Evolutionary conservation across 768 basidiomycete species (phyloP).

Genomic region (Phlebiopsis flavidoalba): DNA sequence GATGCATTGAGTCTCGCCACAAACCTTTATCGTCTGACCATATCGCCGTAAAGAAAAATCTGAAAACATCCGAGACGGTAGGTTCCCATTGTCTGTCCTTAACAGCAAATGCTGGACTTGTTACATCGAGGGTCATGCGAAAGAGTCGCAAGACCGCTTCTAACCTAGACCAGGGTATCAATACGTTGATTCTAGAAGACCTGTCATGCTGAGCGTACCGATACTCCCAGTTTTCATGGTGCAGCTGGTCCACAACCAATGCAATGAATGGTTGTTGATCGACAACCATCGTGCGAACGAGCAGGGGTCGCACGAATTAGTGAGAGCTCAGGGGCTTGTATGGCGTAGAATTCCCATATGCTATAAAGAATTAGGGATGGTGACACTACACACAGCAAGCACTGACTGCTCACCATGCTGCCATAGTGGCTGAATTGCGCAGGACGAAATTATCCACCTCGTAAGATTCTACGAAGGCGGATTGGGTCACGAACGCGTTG

Average conservation of each 20-base stretch:
- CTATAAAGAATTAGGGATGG: constrained; percentile 29
- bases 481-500: constrained; percentile 51
- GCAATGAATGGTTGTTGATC: constrained; percentile 58
- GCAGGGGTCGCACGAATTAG: constrained; percentile 47
- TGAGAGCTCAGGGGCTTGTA: constrained; percentile 52
- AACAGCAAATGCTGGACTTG: constrained; percentile 53
- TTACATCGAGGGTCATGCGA: constrained; percentile 61
- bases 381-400: constrained; percentile 1
- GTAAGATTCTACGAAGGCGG: constrained; percentile 55
- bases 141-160: constrained; percentile 52
- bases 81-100: constrained; percentile 68
- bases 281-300: constrained; percentile 57
- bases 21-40: constrained; percentile 63
- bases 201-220: constrained; percentile 32
- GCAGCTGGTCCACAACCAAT: constrained; percentile 38
- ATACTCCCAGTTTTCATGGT: constrained; percentile 39
- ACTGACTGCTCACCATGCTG: constrained; percentile 43
- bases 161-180: constrained; percentile 32
- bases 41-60: constrained; percentile 51
- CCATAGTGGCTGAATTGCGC: constrained; percentile 53
- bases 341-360: constrained; percentile 63
- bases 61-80: constrained; percentile 54
- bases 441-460: constrained; percentile 74
- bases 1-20: neutral
- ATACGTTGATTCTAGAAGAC: neutral